Conservation (phyloP, 495 filamentous ascomycete genomes). For the Cercophora sp. region DNA sequence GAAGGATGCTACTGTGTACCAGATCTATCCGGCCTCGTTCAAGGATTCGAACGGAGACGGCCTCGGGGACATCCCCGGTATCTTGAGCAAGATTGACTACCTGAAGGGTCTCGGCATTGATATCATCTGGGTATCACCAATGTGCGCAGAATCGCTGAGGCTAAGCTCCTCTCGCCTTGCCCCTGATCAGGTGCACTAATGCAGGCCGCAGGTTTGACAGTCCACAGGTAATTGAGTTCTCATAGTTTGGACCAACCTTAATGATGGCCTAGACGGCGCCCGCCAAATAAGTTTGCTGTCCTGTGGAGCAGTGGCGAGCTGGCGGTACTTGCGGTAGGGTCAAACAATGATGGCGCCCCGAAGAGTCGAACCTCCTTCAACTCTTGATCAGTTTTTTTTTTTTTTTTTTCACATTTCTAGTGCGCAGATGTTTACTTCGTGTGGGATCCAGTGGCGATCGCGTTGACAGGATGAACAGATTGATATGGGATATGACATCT, state of each 20-base stretch:
- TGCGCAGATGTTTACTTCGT: not conserved
- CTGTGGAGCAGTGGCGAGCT: no score
- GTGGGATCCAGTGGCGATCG: not conserved
- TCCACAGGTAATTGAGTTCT: conserved; percentile 42
- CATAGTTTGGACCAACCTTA: not conserved
- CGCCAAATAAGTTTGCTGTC: no score
- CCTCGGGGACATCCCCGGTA: conserved; percentile 63
- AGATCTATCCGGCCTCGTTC: conserved; percentile 68
- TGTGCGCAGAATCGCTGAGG: conserved; percentile 20
- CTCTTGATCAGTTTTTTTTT: no score
- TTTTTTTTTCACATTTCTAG: no score
- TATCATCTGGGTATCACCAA: conserved; percentile 65
- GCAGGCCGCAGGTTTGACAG: conserved; percentile 48
- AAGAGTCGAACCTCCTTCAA: no score
- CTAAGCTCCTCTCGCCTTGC: not conserved
- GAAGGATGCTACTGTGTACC: conserved; percentile 54
- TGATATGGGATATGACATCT: conserved; percentile 66
- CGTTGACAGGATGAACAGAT: conserved; percentile 34
- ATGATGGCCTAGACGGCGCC: no score
- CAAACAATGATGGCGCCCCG: no score
- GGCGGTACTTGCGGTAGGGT: not conserved
- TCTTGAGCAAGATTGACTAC: conserved; percentile 64
- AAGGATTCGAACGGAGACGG: conserved; percentile 67
- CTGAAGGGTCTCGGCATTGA: conserved; percentile 60
- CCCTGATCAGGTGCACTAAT: not conserved